These are phyloP conservation scores for Verruconis gallopava DNA, from an alignment of 2,329 filamentous ascomycete genomes.

Conservation along the genomic window DNA sequence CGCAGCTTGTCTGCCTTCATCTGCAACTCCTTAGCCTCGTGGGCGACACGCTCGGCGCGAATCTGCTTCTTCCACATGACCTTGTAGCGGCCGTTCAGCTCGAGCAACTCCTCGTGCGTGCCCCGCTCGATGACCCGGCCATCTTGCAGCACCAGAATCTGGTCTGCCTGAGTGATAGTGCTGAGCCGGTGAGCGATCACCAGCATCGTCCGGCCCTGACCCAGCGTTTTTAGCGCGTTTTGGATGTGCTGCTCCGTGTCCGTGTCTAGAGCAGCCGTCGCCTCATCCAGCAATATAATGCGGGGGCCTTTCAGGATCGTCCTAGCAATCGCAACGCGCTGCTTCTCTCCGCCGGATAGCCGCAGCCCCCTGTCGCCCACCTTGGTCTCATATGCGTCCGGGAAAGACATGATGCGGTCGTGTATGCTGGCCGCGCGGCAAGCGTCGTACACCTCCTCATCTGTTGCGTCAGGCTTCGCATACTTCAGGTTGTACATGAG, in stretches of 20 bases:
- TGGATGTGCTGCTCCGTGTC: conserved; percentile 92
- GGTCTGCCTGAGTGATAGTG: conserved; percentile 42
- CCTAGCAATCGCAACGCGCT: conserved; percentile 83
- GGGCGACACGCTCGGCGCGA: conserved; percentile 35
- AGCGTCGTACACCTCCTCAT: conserved; percentile 70
- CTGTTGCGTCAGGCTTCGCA: conserved; percentile 65
- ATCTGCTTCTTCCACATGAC: conserved; percentile 42
- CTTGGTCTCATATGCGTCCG: conserved; percentile 77
- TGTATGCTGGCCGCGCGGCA: conserved; percentile 84
- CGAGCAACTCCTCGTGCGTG: conserved; percentile 37
- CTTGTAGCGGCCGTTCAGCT: conserved; percentile 32
- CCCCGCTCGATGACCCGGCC: conserved; percentile 39
- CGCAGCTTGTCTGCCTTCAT: conserved; percentile 37
- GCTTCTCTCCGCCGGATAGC: conserved; percentile 83
- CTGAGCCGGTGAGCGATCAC: conserved; percentile 71
- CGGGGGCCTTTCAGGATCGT: conserved; percentile 85
- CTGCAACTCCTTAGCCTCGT: conserved; percentile 35
- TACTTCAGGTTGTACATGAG: conserved; percentile 93
- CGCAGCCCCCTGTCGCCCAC: conserved; percentile 82
- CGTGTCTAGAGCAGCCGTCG: conserved; percentile 80
- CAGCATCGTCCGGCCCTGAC: conserved; percentile 76
- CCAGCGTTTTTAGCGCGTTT: conserved; percentile 67
- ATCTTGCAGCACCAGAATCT: conserved; percentile 42
- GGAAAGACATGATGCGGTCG: conserved; percentile 80
- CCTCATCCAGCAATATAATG: conserved; percentile 88